A percentile compares a stretch with the other conserved stretches of the same genome.
Conservation (phyloP, 2,329 filamentous ascomycete species). For the Arachnomyces sp. region DNA sequence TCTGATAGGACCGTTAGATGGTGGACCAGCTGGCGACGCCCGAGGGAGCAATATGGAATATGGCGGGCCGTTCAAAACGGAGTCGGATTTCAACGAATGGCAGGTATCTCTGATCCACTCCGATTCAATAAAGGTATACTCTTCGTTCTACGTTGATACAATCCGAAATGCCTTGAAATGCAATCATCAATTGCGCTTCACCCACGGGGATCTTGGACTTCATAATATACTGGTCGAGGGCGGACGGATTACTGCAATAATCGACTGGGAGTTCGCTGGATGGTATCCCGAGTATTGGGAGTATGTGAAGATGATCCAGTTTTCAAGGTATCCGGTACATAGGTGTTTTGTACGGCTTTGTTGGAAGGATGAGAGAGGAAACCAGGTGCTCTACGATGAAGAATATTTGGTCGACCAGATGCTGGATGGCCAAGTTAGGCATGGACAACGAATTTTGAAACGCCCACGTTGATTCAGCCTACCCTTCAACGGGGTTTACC, state of each 20-base stretch:
- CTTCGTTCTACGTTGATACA: slow-evolving; percentile 10
- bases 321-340: slow-evolving; percentile 9
- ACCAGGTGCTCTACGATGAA: slow-evolving; percentile 7
- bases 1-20: slow-evolving; percentile 9
- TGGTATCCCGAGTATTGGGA: slow-evolving; percentile 36
- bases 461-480: slow-evolving; percentile 7
- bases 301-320: slow-evolving; percentile 19
- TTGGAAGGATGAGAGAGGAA: slow-evolving; percentile 9
- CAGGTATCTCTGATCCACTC: slow-evolving; percentile 12
- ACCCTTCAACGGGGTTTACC: no score
- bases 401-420: slow-evolving; percentile 10
- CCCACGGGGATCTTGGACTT: slow-evolving; percentile 22
- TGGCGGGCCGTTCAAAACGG: slow-evolving; percentile 21
- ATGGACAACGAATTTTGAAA: slow-evolving; percentile 11
- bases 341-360: slow-evolving; percentile 8
- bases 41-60: slow-evolving; percentile 12
- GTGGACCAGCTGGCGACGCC: slow-evolving; percentile 15
- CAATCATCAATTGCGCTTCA: slow-evolving; percentile 18
- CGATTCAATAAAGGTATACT: slow-evolving; percentile 12
- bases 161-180: slow-evolving; percentile 7
- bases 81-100: slow-evolving; percentile 18
- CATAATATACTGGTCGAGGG: slow-evolving; percentile 21
- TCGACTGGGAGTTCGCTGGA: slow-evolving; percentile 33
- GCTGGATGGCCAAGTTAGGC: slow-evolving; percentile 8
- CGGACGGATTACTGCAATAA: slow-evolving; percentile 15